Evolutionary conservation across 345 rosid genomes (phyloP), one percentile per base, ranked within the genome.

Genomic region (Geranium rotundifolium): DNA sequence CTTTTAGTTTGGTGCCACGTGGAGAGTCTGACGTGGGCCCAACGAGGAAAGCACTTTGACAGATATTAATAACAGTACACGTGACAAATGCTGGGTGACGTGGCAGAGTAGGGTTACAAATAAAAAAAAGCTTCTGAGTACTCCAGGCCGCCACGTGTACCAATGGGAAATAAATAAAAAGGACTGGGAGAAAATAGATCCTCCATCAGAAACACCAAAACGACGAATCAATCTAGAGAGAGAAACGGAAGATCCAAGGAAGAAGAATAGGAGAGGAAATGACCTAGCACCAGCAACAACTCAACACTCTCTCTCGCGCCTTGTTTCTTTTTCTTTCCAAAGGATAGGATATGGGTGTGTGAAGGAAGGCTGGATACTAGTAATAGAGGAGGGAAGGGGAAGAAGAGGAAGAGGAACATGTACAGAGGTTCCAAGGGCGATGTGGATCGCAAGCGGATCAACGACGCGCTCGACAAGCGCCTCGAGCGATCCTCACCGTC

Each of bases 361-460:
- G 8, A 34, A 34, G 8, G 8, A 34, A 41, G 10, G 12, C 50
- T 41, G 50, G 50, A 41, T 41, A 41, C 50, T 41, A 41, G 4
- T 31, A 31, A n/a, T n/a, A n/a, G n/a, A n/a, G n/a, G 10, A 41
- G 29, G 10, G 34, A 54, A 49, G 62, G 56, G 60, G 54, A 61
- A 50, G 73, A 65, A 59, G 60, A 54, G 15, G 63, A 62, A 29
- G 17, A 59, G 46, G n/a, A 37, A 64, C 63, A 83, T 83, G 87
- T 71, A 78, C 52, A 74, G 78, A 63, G 81, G 78, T 49, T 84
- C 90, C 64, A 89, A 84, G 81, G 64, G 83, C 54, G 98, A 84
- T 72, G 77, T 77, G n/a, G 90, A 88, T 85, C 95, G 91, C 70
- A 89, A 87, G 75, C 84, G 88, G 72, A 81, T 85, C 79, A 85